phyloP scores from a whole-genome alignment of 2,329 filamentous ascomycete species.

The Aspergillus nomiae region DNA sequence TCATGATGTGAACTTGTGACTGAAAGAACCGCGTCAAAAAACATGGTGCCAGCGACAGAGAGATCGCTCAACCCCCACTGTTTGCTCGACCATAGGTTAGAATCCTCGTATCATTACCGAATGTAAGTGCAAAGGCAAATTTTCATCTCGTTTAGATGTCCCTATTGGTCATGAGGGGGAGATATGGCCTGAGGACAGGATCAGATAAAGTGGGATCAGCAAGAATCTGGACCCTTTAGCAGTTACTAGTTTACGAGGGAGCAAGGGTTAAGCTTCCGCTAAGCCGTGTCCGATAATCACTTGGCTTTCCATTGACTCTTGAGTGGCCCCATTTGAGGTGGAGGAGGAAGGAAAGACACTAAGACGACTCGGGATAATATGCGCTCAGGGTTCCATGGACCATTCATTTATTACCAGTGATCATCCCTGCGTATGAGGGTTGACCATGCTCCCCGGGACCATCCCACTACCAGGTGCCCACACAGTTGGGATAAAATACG shows the following conservation, averaged over 20 bases:
- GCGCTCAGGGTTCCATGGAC: background rate
- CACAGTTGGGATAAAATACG: background rate
- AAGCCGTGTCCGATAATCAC: background rate
- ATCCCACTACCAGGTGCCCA: background rate
- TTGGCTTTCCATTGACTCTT: background rate
- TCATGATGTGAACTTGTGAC: background rate
- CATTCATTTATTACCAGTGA: background rate
- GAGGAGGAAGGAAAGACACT: background rate
- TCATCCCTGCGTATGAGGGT: background rate
- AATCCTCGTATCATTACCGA: background rate
- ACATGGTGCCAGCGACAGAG: background rate
- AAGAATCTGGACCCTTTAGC: background rate
- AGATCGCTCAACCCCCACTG: background rate
- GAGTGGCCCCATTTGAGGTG: background rate
- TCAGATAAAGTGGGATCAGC: conserved; percentile 9
- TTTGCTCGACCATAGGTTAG: background rate
- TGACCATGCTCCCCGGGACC: background rate
- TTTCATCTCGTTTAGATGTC: background rate
- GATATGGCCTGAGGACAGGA: background rate
- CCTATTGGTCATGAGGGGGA: background rate
- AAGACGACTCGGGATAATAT: background rate
- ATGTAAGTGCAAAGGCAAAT: background rate
- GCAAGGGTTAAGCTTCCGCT: conserved; percentile 5
- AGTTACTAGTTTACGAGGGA: background rate
- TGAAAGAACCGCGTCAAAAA: background rate